A percentile compares a stretch with the other conserved stretches of the same genome.
phyloP scores from a whole-genome alignment of 176 grass and related monocot species.

The Pontederia crassipes region DNA sequence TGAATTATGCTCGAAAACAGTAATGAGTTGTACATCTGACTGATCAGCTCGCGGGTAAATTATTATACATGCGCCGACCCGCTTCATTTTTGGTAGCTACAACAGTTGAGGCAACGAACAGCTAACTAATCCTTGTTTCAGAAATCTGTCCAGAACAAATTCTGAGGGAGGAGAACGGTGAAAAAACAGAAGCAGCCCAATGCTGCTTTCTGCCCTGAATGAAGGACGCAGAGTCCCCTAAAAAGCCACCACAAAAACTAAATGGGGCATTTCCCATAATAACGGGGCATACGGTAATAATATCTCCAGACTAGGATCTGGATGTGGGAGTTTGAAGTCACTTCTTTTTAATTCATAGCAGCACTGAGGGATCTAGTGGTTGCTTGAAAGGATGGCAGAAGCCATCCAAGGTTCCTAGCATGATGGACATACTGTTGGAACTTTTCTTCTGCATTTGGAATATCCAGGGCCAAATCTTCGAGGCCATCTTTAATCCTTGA shows the following conservation, averaged over 20 bases:
- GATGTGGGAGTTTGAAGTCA: neutral
- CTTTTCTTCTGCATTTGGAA: constrained; percentile 1
- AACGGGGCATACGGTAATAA: no score
- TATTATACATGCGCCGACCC: no score
- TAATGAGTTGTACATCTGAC: no score
- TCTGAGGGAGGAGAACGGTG: neutral
- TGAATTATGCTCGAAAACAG: no score
- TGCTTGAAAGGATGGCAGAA: constrained; percentile 5
- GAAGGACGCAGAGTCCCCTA: no score
- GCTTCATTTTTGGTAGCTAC: no score
- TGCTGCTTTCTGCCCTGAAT: neutral
- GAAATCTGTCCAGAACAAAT: neutral
- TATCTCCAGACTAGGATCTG: neutral
- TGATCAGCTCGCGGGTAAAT: no score
- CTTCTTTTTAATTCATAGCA: neutral
- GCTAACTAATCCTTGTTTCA: neutral
- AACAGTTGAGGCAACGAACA: neutral
- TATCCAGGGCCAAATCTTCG: constrained; percentile 9
- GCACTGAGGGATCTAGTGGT: neutral
- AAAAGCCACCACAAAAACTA: no score
- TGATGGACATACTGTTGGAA: constrained; percentile 6
- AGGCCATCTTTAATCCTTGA: neutral
- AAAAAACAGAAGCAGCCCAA: neutral
- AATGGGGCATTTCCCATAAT: no score
- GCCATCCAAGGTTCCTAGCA: constrained; percentile 2